Percentiles rank a stretch among this genome's conserved stretches.
These are phyloP conservation scores for Phytophthora tentaculata DNA, from an alignment of 352 stramenopile genomes.

Conservation along the genomic window DNA sequence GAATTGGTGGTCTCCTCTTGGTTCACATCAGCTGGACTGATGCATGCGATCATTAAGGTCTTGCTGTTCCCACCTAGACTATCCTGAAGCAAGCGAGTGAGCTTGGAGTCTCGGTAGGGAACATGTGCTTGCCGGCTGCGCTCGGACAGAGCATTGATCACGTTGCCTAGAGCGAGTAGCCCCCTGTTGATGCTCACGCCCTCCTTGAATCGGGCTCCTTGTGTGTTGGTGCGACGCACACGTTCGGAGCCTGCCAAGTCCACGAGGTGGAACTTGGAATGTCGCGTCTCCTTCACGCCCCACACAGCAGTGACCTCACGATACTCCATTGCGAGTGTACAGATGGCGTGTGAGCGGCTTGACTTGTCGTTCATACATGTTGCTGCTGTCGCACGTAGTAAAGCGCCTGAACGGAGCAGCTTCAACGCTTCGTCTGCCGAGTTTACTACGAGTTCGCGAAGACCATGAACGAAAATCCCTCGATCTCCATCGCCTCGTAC, in stretches of 20 bases:
- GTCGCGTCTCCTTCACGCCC: conserved; percentile 45
- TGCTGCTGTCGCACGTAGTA: conserved; percentile 62
- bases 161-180: conserved; percentile 94
- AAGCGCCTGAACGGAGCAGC: conserved; percentile 53
- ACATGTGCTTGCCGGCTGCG: conserved; percentile 71
- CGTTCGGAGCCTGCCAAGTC: conserved; percentile 96
- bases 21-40: conserved; percentile 84
- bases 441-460: conserved; percentile 80
- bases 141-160: conserved; percentile 92
- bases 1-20: conserved; percentile 96
- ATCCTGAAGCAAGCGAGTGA: conserved; percentile 91
- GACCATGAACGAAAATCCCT: conserved; percentile 89
- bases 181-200: conserved; percentile 95
- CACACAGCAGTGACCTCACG: conserved; percentile 31
- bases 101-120: conserved; percentile 92
- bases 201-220: conserved; percentile 92
- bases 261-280: conserved; percentile 94
- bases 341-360: conserved; percentile 91
- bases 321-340: conserved; percentile 88
- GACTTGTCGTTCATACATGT: conserved; percentile 81
- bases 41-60: conserved; percentile 90
- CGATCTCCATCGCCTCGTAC: conserved; percentile 91
- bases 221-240: conserved; percentile 87
- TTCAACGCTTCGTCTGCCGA: conserved; percentile 50
- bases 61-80: conserved; percentile 92